Evolutionary conservation across 1,139 yeast species (phyloP).

Genomic region (Blastobotrys persicus): DNA sequence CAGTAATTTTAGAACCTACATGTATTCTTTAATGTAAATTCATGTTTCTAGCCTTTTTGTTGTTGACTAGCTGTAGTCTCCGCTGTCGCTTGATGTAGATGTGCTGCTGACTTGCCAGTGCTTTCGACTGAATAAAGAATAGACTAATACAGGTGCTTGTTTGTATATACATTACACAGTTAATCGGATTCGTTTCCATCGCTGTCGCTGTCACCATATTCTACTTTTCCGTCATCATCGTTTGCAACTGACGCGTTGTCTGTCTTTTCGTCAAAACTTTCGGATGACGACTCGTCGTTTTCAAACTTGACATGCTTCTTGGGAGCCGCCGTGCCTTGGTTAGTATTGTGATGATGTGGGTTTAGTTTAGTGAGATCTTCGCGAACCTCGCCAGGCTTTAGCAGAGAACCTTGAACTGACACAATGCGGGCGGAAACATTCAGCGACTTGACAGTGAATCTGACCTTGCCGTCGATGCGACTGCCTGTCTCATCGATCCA

Average conservation of each 20-base stretch:
- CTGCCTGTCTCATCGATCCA: conserved; percentile 79
- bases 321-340: not conserved
- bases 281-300: conserved; percentile 7
- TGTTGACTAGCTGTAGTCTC: too few species aligned
- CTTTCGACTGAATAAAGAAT: too few species aligned
- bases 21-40: not conserved
- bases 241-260: not conserved
- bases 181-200: conserved; percentile 1
- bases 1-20: conserved; percentile 45
- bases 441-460: conserved; percentile 68
- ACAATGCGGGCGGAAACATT: conserved; percentile 79
- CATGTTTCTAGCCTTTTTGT: too few species aligned
- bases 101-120: too few species aligned
- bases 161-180: not conserved
- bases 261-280: not conserved
- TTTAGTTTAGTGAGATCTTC: conserved; percentile 35
- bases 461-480: conserved; percentile 75
- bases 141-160: too few species aligned
- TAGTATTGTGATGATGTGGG: conserved; percentile 5
- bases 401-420: conserved; percentile 79
- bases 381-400: conserved; percentile 57
- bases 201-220: conserved; percentile 14
- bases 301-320: conserved; percentile 17
- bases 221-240: conserved; percentile 12
- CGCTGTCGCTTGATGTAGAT: too few species aligned